Evolutionary conservation across 1,139 yeast genomes (phyloP).

Genomic region (Saccharomyces hybrid): DNA sequence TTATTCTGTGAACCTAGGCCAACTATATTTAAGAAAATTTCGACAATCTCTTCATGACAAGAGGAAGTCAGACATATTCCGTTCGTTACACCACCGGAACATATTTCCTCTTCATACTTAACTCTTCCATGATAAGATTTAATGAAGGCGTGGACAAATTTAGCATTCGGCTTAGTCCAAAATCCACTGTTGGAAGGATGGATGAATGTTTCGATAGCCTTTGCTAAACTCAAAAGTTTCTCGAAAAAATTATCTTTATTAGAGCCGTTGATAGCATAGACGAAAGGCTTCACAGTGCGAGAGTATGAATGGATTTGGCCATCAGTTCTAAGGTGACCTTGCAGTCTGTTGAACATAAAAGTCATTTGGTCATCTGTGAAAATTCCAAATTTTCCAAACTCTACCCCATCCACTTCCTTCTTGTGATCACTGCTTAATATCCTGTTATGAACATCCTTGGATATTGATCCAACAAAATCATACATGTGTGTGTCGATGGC

Average conservation of each 20-base stretch:
- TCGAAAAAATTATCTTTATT: conserved; percentile 46
- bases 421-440: conserved; percentile 15
- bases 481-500: conserved; percentile 62
- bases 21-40: conserved; percentile 48
- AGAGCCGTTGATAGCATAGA: conserved; percentile 57
- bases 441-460: conserved; percentile 41
- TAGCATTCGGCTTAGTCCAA: conserved; percentile 72
- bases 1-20: conserved; percentile 78
- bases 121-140: conserved; percentile 54
- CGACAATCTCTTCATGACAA: conserved; percentile 39
- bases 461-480: conserved; percentile 56
- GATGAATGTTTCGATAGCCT: conserved; percentile 73
- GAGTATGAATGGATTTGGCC: conserved; percentile 47
- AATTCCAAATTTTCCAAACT: conserved; percentile 48
- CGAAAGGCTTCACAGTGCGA: conserved; percentile 55
- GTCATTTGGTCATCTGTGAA: conserved; percentile 55
- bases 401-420: conserved; percentile 27
- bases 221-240: conserved; percentile 47
- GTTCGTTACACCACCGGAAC: conserved; percentile 32
- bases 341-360: conserved; percentile 45
- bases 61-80: conserved; percentile 39
- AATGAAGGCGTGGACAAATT: conserved; percentile 49
- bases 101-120: conserved; percentile 37
- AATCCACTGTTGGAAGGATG: conserved; percentile 88
- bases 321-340: conserved; percentile 43